Evolutionary conservation across 1,284 basidiomycete species (phyloP).

Genomic region (Irpex rosettiformis): DNA sequence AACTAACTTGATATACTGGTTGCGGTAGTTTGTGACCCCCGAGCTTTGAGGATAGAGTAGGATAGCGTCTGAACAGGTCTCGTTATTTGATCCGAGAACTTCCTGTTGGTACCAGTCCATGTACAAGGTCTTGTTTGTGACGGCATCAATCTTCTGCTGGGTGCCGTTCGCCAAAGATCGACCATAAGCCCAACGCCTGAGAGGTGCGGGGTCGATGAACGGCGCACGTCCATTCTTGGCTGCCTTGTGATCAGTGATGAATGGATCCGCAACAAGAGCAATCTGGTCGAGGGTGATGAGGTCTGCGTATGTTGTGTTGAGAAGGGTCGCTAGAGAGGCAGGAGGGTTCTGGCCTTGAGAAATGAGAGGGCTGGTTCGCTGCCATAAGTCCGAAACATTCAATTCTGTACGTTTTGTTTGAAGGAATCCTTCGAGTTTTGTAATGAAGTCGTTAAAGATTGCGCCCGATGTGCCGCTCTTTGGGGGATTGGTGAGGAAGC

Average conservation of each 20-base stretch:
- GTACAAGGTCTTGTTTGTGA: slow-evolving; percentile 30
- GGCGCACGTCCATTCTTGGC: slow-evolving; percentile 35
- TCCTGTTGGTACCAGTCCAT: slow-evolving; percentile 34
- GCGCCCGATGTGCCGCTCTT: slow-evolving; percentile 22
- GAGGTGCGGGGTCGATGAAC: slow-evolving; percentile 36
- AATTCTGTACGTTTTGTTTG: slow-evolving; percentile 31
- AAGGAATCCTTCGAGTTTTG: slow-evolving; percentile 32
- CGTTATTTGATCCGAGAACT: slow-evolving; percentile 26
- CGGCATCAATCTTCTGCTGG: slow-evolving; percentile 21
- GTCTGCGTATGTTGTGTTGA: slow-evolving; percentile 32
- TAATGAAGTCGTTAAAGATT: slow-evolving; percentile 34
- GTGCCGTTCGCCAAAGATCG: slow-evolving; percentile 19
- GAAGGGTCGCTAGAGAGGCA: slow-evolving; percentile 25
- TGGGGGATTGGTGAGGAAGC: slow-evolving; percentile 28
- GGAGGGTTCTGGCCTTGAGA: slow-evolving; percentile 18
- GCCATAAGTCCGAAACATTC: slow-evolving; percentile 30
- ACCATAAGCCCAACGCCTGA: slow-evolving; percentile 34
- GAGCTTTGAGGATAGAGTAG: slow-evolving; percentile 34
- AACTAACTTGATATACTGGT: slow-evolving; percentile 25
- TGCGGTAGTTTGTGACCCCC: slow-evolving; percentile 25
- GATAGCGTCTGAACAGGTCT: slow-evolving; percentile 35
- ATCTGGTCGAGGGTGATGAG: slow-evolving; percentile 36
- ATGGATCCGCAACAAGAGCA: slow-evolving; percentile 33
- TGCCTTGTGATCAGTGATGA: slow-evolving; percentile 34
- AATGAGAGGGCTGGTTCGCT: slow-evolving; percentile 26